Base-by-base conservation (phyloP, 192 early-diverging fungal genomes). In the Gaertneriomyces semiglobifer region DNA sequence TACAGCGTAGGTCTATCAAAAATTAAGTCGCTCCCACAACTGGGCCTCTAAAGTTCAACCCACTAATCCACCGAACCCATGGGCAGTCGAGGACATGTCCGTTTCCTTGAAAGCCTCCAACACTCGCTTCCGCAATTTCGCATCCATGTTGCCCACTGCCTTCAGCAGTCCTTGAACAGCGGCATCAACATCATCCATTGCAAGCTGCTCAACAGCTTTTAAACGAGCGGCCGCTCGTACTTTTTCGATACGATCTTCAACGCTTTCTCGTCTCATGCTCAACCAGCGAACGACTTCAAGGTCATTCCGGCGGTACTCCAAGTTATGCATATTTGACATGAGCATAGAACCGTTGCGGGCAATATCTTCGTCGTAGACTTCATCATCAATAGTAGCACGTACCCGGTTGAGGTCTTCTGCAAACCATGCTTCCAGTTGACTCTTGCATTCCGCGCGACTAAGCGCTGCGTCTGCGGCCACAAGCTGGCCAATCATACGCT, bases 391-490 rank as follows among this genome's bases (percentile, higher is more conserved):
- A 3, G 50, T 63, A 5, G 70, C 57, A 41, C 70, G 70, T 16
- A 71, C 63, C 25, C 53, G 57, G 57, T 76, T 59, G 14, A 63
- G 68, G 75, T 88, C 88, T 55, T 77, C 72, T 18, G 76, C 41
- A 63, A 87, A 92, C 93, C 93, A 95, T 7, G 69, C 61, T 44
- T 74, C 55, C 14, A 94, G 58, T 1, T 82, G 48, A 47, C 63
- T 50, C 6, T 66, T 70, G 77, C 84, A 82, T 55, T 84, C 70
- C 4, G 73, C 74, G 53, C 90, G 84, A 3, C 75, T 61, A 59
- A 85, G 70, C 16, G 58, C 53, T 44, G 75, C 53, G 60, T 81
- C 88, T 8, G 64, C 56, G 6, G 55, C 38, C 53, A 92, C 84
- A 9, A 80, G 67, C 52, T 81, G 78, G 73, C 84, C 81, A 62